Percentiles rank a stretch among this genome's conserved stretches.
phyloP scores from a whole-genome alignment of 164 flowering plant genomes.

The Cinnamomum chago region DNA sequence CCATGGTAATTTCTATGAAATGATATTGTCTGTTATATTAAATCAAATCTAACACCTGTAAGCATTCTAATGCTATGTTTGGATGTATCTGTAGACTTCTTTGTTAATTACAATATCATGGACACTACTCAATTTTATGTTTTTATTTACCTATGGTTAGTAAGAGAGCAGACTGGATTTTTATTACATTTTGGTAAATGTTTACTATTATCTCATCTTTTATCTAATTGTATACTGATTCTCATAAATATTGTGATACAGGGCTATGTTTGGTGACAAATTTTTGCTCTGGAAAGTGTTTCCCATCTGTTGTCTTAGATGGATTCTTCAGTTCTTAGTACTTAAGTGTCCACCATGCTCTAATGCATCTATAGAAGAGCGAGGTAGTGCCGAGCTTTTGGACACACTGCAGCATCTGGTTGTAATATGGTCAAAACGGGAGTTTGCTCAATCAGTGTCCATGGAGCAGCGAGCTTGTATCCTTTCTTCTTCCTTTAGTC shows the following conservation, averaged over 20 bases:
- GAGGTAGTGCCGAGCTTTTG: conserved; percentile 25
- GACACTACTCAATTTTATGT: too few species aligned
- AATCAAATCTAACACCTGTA: too few species aligned
- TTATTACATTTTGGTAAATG: too few species aligned
- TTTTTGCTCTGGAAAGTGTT: conserved; percentile 93
- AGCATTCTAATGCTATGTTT: too few species aligned
- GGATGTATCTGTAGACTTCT: too few species aligned
- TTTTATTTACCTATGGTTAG: too few species aligned
- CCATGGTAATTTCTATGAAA: too few species aligned
- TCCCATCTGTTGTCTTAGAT: conserved; percentile 74
- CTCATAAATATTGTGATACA: conserved; percentile 24
- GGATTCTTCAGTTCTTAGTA: conserved; percentile 88
- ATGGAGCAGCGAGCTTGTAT: conserved; percentile 96
- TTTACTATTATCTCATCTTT: too few species aligned
- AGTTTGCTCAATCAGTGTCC: conserved; percentile 75
- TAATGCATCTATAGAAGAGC: conserved; percentile 25
- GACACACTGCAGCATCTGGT: conserved; percentile 54
- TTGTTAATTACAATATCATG: too few species aligned
- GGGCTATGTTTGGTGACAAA: conserved; percentile 80
- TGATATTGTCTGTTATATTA: too few species aligned
- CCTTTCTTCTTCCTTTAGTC: conserved; percentile 32
- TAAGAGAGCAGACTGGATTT: too few species aligned
- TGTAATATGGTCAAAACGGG: conserved; percentile 70
- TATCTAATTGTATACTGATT: conserved; percentile 2
- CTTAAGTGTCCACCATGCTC: conserved; percentile 48